A percentile compares a stretch with the other conserved stretches of the same genome.
phyloP scores from a whole-genome alignment of 495 filamentous ascomycete species.

The Aspergillus avenaceus region DNA sequence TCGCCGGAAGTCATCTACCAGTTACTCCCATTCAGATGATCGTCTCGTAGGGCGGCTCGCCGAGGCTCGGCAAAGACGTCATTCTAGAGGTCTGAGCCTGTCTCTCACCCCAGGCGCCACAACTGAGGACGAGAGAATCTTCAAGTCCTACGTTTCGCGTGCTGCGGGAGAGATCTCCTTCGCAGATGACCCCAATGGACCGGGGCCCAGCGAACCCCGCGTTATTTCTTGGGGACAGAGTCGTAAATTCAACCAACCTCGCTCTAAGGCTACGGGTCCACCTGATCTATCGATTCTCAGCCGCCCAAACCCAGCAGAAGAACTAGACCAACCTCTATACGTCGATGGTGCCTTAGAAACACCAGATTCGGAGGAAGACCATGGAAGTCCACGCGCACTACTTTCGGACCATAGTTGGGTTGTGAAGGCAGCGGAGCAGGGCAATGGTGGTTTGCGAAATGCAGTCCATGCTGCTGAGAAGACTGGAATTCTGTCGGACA shows the following conservation, averaged over 20 bases:
- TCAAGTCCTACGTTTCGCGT: constrained; percentile 45
- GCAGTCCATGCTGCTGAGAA: constrained; percentile 68
- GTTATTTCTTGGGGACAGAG: constrained; percentile 62
- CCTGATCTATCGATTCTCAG: constrained; percentile 66
- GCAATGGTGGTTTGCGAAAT: constrained; percentile 82
- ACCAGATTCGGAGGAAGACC: constrained; percentile 9
- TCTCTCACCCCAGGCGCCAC: constrained; percentile 59
- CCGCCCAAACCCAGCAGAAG: constrained; percentile 39
- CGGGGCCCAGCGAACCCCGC: constrained; percentile 57
- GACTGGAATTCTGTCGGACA: constrained; percentile 54
- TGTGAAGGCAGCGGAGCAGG: constrained; percentile 75
- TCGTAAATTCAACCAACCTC: constrained; percentile 64
- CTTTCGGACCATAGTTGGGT: constrained; percentile 67
- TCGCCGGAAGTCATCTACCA: constrained; percentile 21
- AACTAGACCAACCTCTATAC: not conserved
- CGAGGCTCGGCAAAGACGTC: constrained; percentile 14
- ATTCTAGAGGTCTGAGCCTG: constrained; percentile 25
- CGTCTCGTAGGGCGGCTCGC: constrained; percentile 30
- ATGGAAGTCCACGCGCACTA: constrained; percentile 44
- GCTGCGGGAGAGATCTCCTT: constrained; percentile 21
- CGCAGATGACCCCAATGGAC: constrained; percentile 26
- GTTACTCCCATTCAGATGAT: constrained; percentile 29
- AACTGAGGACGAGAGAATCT: constrained; percentile 53
- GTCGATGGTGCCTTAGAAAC: constrained; percentile 1
- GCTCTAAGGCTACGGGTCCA: constrained; percentile 59